These are phyloP conservation scores for Lophiotrema nucula DNA, from an alignment of 495 filamentous ascomycete species.

Conservation along the genomic window DNA sequence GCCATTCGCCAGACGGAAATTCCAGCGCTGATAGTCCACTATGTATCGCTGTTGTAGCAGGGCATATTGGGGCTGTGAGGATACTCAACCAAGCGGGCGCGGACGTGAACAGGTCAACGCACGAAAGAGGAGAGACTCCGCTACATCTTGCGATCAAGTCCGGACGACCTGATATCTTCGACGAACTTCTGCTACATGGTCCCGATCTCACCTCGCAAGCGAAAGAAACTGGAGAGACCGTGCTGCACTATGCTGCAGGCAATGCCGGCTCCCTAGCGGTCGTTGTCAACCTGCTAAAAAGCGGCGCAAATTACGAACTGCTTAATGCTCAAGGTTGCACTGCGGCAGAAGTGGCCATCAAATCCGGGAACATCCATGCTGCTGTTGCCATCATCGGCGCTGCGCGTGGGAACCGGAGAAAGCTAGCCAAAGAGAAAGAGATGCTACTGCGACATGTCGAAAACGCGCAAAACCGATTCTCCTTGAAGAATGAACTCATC, in stretches of 20 bases:
- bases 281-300: slow-evolving; percentile 14
- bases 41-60: slow-evolving; percentile 13
- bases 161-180: slow-evolving; percentile 16
- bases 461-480: slow-evolving; percentile 26
- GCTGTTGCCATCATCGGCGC: slow-evolving; percentile 28
- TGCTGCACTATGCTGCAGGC: slow-evolving; percentile 25
- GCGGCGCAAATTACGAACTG: slow-evolving; percentile 12
- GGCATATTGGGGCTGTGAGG: slow-evolving; percentile 7
- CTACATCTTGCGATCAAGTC: slow-evolving; percentile 24
- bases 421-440: slow-evolving; percentile 28
- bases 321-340: slow-evolving; percentile 7
- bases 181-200: slow-evolving; percentile 10
- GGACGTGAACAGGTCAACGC: slow-evolving; percentile 9
- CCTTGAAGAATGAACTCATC: slow-evolving; percentile 27
- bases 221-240: slow-evolving; percentile 14
- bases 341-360: slow-evolving; percentile 23
- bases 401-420: slow-evolving; percentile 18
- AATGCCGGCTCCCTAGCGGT: slow-evolving; percentile 18
- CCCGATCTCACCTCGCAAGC: slow-evolving; percentile 21
- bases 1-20: slow-evolving; percentile 20
- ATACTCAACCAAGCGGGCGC: slow-evolving; percentile 22
- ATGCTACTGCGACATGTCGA: slow-evolving; percentile 29
- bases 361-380: slow-evolving; percentile 17
- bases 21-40: slow-evolving; percentile 8
- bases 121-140: slow-evolving; percentile 19